Conservation (phyloP, 1,139 yeast genomes). For the Saccharomyces hybrid region DNA sequence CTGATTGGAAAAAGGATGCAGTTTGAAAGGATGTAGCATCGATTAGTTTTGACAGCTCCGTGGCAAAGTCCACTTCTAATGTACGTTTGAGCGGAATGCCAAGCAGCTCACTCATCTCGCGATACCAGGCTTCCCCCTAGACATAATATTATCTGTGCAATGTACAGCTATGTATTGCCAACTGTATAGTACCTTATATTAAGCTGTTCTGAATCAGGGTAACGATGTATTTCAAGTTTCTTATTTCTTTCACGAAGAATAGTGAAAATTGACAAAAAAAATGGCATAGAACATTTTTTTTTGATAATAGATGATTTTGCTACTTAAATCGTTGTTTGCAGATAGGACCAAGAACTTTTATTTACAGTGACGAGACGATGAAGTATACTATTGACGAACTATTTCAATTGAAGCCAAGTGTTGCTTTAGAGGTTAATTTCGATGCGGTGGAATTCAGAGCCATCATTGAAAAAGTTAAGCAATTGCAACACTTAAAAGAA, state of each 20-base stretch:
- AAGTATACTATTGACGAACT: conserved; percentile 69
- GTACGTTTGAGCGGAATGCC: conserved; percentile 43
- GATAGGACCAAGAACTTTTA: not conserved
- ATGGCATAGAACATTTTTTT: not conserved
- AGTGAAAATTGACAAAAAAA: not conserved
- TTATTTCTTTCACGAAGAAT: not conserved
- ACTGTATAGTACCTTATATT: not conserved
- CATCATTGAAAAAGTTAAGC: conserved; percentile 57
- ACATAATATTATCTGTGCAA: conserved; percentile 8
- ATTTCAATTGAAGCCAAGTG: conserved; percentile 47
- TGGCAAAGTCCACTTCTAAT: conserved; percentile 39
- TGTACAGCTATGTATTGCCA: conserved; percentile 7
- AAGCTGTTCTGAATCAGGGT: not conserved
- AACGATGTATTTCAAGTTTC: not conserved
- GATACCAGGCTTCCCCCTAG: not conserved
- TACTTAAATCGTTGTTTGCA: not conserved
- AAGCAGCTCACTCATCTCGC: conserved; percentile 34
- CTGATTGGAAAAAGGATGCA: conserved; percentile 47
- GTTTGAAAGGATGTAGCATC: conserved; percentile 59
- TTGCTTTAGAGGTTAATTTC: conserved; percentile 47
- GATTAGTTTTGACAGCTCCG: conserved; percentile 44
- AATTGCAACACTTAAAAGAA: conserved; percentile 33
- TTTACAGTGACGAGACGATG: conserved; percentile 33
- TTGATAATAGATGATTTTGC: not conserved
- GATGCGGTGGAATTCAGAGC: conserved; percentile 58